phyloP scores from a whole-genome alignment of 768 basidiomycete genomes.

The Suillus subalutaceus region DNA sequence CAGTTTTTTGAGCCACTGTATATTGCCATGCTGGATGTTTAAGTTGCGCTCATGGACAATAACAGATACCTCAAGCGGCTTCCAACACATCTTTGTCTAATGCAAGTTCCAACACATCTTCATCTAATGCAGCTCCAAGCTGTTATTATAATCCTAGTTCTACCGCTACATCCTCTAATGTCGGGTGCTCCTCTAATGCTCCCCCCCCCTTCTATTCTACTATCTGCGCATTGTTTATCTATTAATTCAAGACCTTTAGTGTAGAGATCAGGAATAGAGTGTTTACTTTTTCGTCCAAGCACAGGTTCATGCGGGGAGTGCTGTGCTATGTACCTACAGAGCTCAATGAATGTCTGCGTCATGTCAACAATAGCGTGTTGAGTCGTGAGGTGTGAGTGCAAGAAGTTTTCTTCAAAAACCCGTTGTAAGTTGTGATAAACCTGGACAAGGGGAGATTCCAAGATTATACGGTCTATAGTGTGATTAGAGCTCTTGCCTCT shows the following conservation, averaged over 20 bases:
- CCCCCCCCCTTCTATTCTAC: neutral
- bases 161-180: neutral
- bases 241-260: neutral
- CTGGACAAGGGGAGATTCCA: neutral
- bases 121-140: neutral
- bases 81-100: neutral
- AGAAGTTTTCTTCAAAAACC: neutral
- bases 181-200: no score
- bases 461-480: neutral
- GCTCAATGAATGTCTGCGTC: neutral
- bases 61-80: no score
- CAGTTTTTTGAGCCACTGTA: no score
- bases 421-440: neutral
- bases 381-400: neutral
- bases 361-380: neutral
- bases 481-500: neutral
- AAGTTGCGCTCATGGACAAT: no score
- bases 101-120: neutral
- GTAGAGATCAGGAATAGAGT: neutral
- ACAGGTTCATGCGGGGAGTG: neutral
- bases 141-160: neutral
- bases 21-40: no score
- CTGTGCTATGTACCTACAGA: neutral
- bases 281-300: neutral
- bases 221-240: neutral